Base-by-base conservation (phyloP, 495 filamentous ascomycete species). In the Chaetomium cochliodes region DNA sequence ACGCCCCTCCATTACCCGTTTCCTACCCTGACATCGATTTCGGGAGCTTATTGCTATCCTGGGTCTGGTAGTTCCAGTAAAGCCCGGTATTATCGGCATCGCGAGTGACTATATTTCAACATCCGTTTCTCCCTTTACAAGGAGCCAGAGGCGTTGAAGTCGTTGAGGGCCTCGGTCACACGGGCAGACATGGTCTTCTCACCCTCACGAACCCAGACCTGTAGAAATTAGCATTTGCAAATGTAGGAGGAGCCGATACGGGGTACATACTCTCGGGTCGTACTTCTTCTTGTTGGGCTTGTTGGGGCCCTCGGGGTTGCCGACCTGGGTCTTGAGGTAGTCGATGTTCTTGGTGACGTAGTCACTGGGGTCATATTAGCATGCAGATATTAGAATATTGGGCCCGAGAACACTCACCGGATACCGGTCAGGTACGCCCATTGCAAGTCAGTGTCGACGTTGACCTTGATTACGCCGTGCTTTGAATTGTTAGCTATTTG, bases 201-300 rank as follows among this genome's bases (percentile, higher is more conserved):
- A 72, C 93, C 93, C 82, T 96, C 92, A 65, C 93, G 90, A 53
- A 98, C 89, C 90, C 89, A 63, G 53, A 63, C 69, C 47, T 58
- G 66, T 37, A 63, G 30, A 56, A 47, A 44, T 65, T 20, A 52
- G 42, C 6, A 18, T 30, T 41, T 16, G 62, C 41, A 49, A 44
- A 42, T 42, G 15, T n/a, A 15, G 9, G 52, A 52, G 51, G 23
- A 16, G 28, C 12, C 8, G 15, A 2, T 4, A 1, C 18, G n/a
- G 23, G 46, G 46, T 12, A 59, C 62, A 58, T 56, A 68, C 66
- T 59, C 69, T 63, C 59, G 74, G 69, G 67, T 97, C 93, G 79
- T 94, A 98, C 87, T 85, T 93, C 85, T 97, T 97, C 89, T 98
- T 98, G 86, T 98, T 98, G 69, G 94, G 94, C 87, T 97, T 97